Conservation (phyloP, 331 rosid genomes). For the Pyrus hybrid region DNA sequence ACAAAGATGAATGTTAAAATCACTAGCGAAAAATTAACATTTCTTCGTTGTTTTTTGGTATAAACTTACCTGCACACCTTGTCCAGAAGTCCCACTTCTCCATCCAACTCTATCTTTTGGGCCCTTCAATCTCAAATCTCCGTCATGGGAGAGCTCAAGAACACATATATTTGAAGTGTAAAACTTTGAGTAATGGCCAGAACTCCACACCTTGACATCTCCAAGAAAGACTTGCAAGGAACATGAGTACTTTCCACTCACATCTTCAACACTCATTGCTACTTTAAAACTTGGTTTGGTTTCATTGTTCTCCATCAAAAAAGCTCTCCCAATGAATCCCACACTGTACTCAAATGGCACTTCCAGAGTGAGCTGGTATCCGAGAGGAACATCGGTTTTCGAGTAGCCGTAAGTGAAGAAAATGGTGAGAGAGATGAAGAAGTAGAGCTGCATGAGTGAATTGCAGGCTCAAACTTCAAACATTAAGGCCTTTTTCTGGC, state of each 20-base stretch:
- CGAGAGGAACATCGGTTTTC: slow-evolving; percentile 37
- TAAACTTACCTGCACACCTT: slow-evolving; percentile 80
- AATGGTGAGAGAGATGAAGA: slow-evolving; percentile 20
- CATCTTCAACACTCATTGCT: slow-evolving; percentile 65
- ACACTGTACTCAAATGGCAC: slow-evolving; percentile 44
- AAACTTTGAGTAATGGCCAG: slow-evolving; percentile 67
- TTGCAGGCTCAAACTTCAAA: neutral
- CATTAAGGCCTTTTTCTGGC: slow-evolving; percentile 9
- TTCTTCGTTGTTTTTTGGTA: neutral
- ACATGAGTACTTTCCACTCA: slow-evolving; percentile 49
- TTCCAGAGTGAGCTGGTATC: slow-evolving; percentile 34
- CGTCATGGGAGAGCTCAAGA: slow-evolving; percentile 53
- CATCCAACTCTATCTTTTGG: slow-evolving; percentile 63
- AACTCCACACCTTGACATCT: slow-evolving; percentile 80
- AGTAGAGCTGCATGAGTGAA: slow-evolving; percentile 41
- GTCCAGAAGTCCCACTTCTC: slow-evolving; percentile 87
- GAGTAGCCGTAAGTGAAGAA: slow-evolving; percentile 26
- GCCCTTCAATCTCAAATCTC: slow-evolving; percentile 77
- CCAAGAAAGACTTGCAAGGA: slow-evolving; percentile 82
- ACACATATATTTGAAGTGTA: slow-evolving; percentile 46
- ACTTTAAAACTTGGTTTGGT: slow-evolving; percentile 50
- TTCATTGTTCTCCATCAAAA: slow-evolving; percentile 35
- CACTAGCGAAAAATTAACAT: neutral
- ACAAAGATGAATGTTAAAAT: neutral
- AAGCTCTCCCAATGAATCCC: slow-evolving; percentile 46